Conservation (phyloP, 352 stramenopile genomes). For the Aphanomyces invadans region DNA sequence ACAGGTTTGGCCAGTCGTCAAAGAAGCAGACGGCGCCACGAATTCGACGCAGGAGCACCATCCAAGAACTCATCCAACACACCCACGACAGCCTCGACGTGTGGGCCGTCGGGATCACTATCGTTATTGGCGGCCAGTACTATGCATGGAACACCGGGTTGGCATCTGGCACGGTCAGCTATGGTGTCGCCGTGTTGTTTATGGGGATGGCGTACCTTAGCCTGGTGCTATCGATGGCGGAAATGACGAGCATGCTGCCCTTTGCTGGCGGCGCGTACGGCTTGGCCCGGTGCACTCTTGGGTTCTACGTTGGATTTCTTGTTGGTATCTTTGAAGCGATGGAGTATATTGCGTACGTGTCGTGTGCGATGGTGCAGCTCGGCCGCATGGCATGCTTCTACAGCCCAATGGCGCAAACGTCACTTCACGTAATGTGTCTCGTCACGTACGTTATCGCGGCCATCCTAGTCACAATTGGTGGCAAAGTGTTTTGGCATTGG, state of each 20-base stretch:
- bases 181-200: conserved; percentile 28
- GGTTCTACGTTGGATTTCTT: conserved; percentile 32
- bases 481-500: conserved; percentile 3
- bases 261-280: conserved; percentile 37
- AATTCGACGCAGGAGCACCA: neutral
- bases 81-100: conserved; percentile 28
- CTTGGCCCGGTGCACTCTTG: conserved; percentile 31
- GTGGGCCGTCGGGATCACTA: conserved; percentile 32
- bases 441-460: conserved; percentile 27
- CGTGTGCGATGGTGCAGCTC: conserved; percentile 29
- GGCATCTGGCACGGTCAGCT: conserved; percentile 26
- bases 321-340: conserved; percentile 32
- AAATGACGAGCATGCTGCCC: conserved; percentile 32
- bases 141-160: conserved; percentile 36
- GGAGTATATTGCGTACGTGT: conserved; percentile 37
- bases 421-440: conserved; percentile 24
- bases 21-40: neutral
- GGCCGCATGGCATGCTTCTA: conserved; percentile 28
- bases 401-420: conserved; percentile 26
- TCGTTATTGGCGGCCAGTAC: conserved; percentile 35
- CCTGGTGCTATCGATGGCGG: conserved; percentile 31
- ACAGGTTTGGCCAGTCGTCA: neutral
- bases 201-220: conserved; percentile 29
- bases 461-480: neutral
- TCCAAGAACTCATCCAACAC: neutral